Base-by-base conservation (phyloP, 2,329 filamentous ascomycete genomes). In the Trematosphaeria pertusa region DNA sequence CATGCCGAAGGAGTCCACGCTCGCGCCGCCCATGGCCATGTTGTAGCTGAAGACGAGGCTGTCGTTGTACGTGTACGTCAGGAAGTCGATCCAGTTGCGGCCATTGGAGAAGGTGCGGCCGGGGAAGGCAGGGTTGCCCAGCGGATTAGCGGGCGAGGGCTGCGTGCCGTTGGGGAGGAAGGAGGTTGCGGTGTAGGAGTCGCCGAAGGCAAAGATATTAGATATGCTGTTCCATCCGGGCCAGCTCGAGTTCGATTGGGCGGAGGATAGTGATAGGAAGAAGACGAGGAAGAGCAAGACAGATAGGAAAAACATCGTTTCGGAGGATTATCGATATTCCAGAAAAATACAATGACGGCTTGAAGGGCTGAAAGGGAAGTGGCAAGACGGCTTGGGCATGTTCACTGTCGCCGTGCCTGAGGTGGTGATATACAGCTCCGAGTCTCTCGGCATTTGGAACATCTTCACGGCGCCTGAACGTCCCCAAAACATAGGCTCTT, bases 31-130 rank as follows among this genome's bases (percentile, higher is more conserved):
- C 24, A 30, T 35, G n/a, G 37, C 45, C 12, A 48, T 12, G 45
- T 48, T 48, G 45, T 48, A 48, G 26, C 17, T 37, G 22, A 33
- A 38, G 37, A 48, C n/a, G 12, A 14, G 32, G 9, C 20, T 21
- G 14, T 37, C 45, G 26, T 48, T 48, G 38, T 48, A 43, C 9
- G 4, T 17, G 38, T 48, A 48, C 4, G 45, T 43, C 3, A 48
- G 33, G 21, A 48, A 48, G 14, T 48, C 45, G 21, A 48, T 41
- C 37, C 38, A 48, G 24, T 48, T 48, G 14, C 45, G 31, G 22
- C 45, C 45, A 18, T 48, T 48, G 10, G 37, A 42, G 20, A 38
- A 48, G 8, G 45, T 48, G 5, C 8, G 33, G 21, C 45, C 45
- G 5, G 45, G 45, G 19, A 48, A 48, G 3, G 37, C 32, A 19